These are phyloP conservation scores for Entrophospora sp. DNA, from an alignment of 192 early-diverging fungal genomes.

Conservation along the genomic window DNA sequence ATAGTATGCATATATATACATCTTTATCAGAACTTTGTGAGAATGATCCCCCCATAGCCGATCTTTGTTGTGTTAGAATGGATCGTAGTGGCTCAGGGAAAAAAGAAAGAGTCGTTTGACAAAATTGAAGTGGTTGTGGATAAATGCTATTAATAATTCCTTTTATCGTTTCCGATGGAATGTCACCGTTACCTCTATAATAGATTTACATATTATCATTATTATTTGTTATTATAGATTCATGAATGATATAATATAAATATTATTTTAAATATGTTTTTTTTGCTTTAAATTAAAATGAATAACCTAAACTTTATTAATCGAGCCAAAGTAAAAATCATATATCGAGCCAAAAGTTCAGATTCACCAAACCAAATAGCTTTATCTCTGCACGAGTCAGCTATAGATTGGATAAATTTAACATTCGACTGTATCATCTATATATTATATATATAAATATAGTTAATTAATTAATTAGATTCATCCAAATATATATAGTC, in stretches of 20 bases:
- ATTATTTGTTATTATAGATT: too few species aligned
- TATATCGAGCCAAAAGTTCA: constrained; percentile 45
- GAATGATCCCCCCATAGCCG: constrained; percentile 11
- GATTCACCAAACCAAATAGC: constrained; percentile 54
- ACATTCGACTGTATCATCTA: constrained; percentile 36
- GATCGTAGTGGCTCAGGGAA: constrained; percentile 43
- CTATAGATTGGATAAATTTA: constrained; percentile 44
- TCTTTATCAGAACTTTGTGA: constrained; percentile 8
- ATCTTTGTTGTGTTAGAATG: constrained; percentile 28
- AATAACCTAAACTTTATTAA: constrained; percentile 40
- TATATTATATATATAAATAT: constrained; percentile 2
- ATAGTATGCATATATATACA: constrained; percentile 4
- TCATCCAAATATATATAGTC: too few species aligned
- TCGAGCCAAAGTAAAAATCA: constrained; percentile 42
- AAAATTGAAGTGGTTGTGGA: constrained; percentile 44
- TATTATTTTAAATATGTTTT: too few species aligned
- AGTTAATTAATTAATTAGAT: too few species aligned
- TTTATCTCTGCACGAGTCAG: constrained; percentile 44
- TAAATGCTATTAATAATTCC: constrained; percentile 40
- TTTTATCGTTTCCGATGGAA: constrained; percentile 37
- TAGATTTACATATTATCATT: background rate
- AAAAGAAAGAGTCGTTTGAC: constrained; percentile 37
- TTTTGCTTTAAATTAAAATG: too few species aligned
- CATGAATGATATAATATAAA: background rate
- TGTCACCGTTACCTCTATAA: constrained; percentile 40